Evolutionary conservation across 164 flowering plant species (phyloP).

Genomic region (Hamamelis virginiana): DNA sequence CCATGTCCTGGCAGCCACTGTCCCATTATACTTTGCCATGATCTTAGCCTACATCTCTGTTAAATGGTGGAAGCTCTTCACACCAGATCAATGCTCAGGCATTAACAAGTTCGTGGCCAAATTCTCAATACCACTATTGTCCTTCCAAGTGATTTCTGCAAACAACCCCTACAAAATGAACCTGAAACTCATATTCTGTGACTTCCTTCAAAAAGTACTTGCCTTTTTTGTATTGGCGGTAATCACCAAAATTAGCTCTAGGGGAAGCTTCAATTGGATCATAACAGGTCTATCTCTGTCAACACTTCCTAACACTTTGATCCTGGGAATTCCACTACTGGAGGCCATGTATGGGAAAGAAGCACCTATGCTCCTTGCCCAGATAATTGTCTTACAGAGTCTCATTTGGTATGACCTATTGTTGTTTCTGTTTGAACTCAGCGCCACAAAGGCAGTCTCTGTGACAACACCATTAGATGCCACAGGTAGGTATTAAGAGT

Average conservation of each 20-base stretch:
- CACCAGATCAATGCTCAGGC: conserved; percentile 80
- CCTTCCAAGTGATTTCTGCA: conserved; percentile 57
- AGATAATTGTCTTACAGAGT: conserved; percentile 76
- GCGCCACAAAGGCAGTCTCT: conserved; percentile 37
- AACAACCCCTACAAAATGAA: conserved; percentile 75
- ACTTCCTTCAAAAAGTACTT: conserved; percentile 61
- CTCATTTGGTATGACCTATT: conserved; percentile 72
- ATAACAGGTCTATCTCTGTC: conserved; percentile 74
- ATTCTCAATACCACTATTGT: conserved; percentile 68
- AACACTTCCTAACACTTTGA: conserved; percentile 74
- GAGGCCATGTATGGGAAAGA: conserved; percentile 71
- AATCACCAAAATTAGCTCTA: conserved; percentile 35
- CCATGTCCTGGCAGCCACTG: conserved; percentile 58
- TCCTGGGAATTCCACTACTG: conserved; percentile 75
- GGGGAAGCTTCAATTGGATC: conserved; percentile 47
- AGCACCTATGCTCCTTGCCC: conserved; percentile 50
- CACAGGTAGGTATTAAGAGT: conserved; percentile 46
- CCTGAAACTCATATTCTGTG: conserved; percentile 56
- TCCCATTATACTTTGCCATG: conserved; percentile 72
- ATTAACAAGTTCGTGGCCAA: conserved; percentile 85
- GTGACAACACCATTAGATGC: conserved; percentile 25
- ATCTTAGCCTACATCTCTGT: conserved; percentile 61
- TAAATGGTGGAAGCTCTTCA: conserved; percentile 71
- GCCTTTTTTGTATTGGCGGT: conserved; percentile 37
- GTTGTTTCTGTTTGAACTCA: conserved; percentile 65